These are phyloP conservation scores for Bruguiera hainesii DNA, from an alignment of 441 rosid genomes.

Conservation along the genomic window DNA sequence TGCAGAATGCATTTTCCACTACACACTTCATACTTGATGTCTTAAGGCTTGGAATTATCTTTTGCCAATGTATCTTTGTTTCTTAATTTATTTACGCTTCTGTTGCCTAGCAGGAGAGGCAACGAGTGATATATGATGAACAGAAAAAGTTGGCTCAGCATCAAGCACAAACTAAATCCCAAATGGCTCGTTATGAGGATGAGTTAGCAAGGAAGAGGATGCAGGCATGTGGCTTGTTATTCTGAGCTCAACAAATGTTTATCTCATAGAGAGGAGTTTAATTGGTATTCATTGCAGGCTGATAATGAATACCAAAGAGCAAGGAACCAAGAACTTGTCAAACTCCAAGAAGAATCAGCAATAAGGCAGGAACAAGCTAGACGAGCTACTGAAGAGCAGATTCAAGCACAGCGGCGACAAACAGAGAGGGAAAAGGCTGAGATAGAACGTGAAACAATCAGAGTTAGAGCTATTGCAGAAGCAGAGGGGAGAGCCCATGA, in stretches of 20 bases:
- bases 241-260: constrained; percentile 9
- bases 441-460: constrained; percentile 95
- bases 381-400: constrained; percentile 93
- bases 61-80: background rate
- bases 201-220: constrained; percentile 95
- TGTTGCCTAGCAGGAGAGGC: constrained; percentile 67
- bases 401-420: constrained; percentile 86
- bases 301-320: constrained; percentile 84
- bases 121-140: constrained; percentile 88
- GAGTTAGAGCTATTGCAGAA: constrained; percentile 90
- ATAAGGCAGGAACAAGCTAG: constrained; percentile 93
- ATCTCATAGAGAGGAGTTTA: constrained; percentile 15
- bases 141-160: constrained; percentile 85
- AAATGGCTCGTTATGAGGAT: constrained; percentile 92
- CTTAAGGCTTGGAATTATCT: constrained; percentile 1
- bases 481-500: constrained; percentile 99
- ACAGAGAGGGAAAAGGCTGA: constrained; percentile 98
- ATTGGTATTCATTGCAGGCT: constrained; percentile 46
- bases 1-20: constrained; percentile 4
- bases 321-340: constrained; percentile 93
- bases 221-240: constrained; percentile 63
- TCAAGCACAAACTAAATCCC: constrained; percentile 94
- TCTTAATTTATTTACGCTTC: constrained; percentile 2
- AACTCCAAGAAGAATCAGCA: constrained; percentile 89
- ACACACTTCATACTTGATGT: constrained; percentile 10